Conservation (phyloP, 768 basidiomycete genomes). For the Lyophyllum semitale region DNA sequence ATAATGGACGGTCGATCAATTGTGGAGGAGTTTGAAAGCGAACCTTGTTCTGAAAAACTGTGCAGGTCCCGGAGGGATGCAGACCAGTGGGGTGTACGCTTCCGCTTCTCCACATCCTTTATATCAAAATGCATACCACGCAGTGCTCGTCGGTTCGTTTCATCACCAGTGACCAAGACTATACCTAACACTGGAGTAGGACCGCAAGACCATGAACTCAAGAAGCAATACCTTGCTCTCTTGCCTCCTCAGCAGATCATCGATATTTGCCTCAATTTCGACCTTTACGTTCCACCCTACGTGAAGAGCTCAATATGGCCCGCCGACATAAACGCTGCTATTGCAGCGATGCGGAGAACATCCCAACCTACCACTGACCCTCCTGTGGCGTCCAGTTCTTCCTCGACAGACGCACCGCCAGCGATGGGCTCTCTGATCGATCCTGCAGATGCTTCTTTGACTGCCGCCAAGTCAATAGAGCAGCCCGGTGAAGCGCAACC, state of each 20-base stretch:
- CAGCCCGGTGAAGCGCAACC: constrained; percentile 23
- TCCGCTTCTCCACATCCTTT: constrained; percentile 35
- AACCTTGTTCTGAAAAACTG: constrained; percentile 75
- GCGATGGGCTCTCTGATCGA: constrained; percentile 21
- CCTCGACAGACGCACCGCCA: constrained; percentile 4
- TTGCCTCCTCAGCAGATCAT: constrained; percentile 73
- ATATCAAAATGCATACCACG: constrained; percentile 38
- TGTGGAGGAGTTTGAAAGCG: constrained; percentile 30
- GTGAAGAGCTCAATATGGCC: constrained; percentile 75
- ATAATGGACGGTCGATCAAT: background rate
- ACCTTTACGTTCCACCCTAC: constrained; percentile 66
- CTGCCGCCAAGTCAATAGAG: constrained; percentile 17
- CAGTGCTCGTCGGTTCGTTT: constrained; percentile 28
- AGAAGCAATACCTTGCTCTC: constrained; percentile 69
- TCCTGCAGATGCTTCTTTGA: constrained; percentile 12
- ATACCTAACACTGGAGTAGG: constrained; percentile 22
- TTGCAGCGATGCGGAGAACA: constrained; percentile 50
- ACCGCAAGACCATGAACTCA: constrained; percentile 59
- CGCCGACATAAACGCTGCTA: constrained; percentile 63
- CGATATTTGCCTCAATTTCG: constrained; percentile 75
- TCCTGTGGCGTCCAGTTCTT: constrained; percentile 17
- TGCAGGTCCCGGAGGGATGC: constrained; percentile 70
- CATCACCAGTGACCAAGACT: constrained; percentile 18
- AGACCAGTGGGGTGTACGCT: constrained; percentile 43
- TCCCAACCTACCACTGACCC: constrained; percentile 18